These are phyloP conservation scores for Mikania micrantha DNA, from an alignment of 129 eudicot genomes.

Conservation along the genomic window DNA sequence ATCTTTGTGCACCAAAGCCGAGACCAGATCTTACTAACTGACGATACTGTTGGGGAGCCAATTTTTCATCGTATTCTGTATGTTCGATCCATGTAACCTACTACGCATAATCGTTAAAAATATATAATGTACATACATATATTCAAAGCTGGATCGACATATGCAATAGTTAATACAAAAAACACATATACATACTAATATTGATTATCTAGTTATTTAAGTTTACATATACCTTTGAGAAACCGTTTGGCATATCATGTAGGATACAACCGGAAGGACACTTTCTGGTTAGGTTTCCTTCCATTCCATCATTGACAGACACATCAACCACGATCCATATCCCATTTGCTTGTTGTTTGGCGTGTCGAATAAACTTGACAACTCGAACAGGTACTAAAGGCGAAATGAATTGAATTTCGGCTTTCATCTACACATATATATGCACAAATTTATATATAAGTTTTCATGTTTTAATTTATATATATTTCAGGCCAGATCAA, in stretches of 20 bases:
- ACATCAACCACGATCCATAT: conserved; percentile 74
- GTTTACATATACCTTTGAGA: conserved; percentile 39
- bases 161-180: no score
- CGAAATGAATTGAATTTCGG: conserved; percentile 62
- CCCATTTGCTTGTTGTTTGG: conserved; percentile 49
- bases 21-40: conserved; percentile 11
- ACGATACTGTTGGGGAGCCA: not conserved
- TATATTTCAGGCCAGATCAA: no score
- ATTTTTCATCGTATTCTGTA: conserved; percentile 15
- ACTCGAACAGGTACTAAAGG: conserved; percentile 52
- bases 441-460: no score
- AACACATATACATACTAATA: no score
- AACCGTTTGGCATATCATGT: conserved; percentile 60
- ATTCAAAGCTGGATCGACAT: no score
- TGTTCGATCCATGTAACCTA: conserved; percentile 27
- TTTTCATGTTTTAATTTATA: no score
- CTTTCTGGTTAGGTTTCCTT: conserved; percentile 44
- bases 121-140: not conserved
- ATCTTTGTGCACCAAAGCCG: conserved; percentile 21
- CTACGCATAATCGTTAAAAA: not conserved
- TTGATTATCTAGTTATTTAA: no score
- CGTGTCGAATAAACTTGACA: conserved; percentile 46
- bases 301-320: conserved; percentile 38
- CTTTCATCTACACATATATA: conserved; percentile 58
- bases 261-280: conserved; percentile 69